Evolutionary conservation across 2,329 filamentous ascomycete genomes (phyloP), one percentile per base, ranked within the genome.

Genomic region (Verticillium dahliae): DNA sequence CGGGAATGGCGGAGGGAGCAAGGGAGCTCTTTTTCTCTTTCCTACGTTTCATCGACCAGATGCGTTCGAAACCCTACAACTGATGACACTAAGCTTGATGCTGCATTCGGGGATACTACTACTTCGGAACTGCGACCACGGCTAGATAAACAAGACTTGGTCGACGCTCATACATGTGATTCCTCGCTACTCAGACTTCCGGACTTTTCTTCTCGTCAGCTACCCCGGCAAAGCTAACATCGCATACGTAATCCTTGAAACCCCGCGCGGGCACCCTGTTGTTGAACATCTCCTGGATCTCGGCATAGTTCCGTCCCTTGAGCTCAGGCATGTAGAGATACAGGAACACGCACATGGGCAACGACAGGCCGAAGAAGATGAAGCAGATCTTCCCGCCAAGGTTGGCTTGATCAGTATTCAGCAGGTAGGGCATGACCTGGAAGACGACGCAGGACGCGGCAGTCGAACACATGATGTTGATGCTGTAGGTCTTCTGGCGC

Each of bases 371-470:
- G 52, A 70, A 72, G 66, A 70, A 72, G 52, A 74, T 63, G 61
- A 74, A 74, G 57, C 67, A 68, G 22, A 74, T 68, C 61, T 72
- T 73, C 39, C 69, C 70, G 7, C 71, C 71, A 35, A 73, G 66
- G 56, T 73, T 72, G 27, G 71, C 69, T 58, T 73, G 63, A 31
- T 67, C 68, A 4, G 68, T 65, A 58, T 71, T 70, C 45, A 74
- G 66, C 14, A 74, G 64, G 34, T 71, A 71, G 6, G 71, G 71
- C 62, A 72, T 66, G 45, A 72, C 66, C 58, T 72, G 69, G 9
- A 68, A 66, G 9, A 71, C 64, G 52, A 70, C 41, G 62, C 70
- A 72, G 1, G 70, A 72, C 2, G 70, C 67, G 5, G 68, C 68
- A 6, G 70, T 74, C 3, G 68, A 63, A 10, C 60, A 62, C 68